A percentile compares a stretch with the other conserved stretches of the same genome.
Evolutionary conservation across 441 rosid species (phyloP).

Genomic region (Populus tomentosa): DNA sequence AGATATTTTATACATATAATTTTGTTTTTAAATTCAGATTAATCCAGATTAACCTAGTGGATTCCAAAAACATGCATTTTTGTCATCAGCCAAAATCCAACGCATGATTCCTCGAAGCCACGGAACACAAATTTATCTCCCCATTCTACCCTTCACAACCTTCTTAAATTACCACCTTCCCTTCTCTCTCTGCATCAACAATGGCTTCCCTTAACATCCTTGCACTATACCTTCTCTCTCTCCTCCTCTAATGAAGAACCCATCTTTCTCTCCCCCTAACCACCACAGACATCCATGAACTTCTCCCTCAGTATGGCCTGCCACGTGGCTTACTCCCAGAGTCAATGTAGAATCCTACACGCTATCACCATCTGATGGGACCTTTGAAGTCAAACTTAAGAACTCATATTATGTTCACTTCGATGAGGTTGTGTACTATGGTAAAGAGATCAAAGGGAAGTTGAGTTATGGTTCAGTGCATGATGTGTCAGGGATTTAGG

Average conservation of each 20-base stretch:
- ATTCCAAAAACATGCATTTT: too few species aligned
- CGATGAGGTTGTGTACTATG: conserved; percentile 73
- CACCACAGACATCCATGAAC: conserved; percentile 52
- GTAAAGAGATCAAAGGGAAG: conserved; percentile 50
- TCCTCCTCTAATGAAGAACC: conserved; percentile 24
- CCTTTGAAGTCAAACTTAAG: conserved; percentile 44
- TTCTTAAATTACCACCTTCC: neutral
- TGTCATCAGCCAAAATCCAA: neutral
- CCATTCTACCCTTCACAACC: neutral
- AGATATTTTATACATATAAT: too few species aligned
- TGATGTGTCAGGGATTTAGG: conserved; percentile 68
- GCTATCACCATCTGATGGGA: conserved; percentile 44
- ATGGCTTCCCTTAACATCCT: conserved; percentile 28
- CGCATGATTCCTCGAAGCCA: neutral
- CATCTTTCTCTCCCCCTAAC: conserved; percentile 20
- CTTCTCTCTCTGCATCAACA: conserved; percentile 10
- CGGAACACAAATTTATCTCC: neutral
- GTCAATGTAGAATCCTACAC: conserved; percentile 51
- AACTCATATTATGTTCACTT: conserved; percentile 55
- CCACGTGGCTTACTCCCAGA: conserved; percentile 69
- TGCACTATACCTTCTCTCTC: conserved; percentile 16
- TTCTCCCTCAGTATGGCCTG: conserved; percentile 70
- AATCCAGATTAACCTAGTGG: too few species aligned
- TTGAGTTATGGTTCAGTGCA: conserved; percentile 65
- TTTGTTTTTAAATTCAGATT: too few species aligned